phyloP scores from a whole-genome alignment of 192 early-diverging fungal genomes.

The Backusella luteola region DNA sequence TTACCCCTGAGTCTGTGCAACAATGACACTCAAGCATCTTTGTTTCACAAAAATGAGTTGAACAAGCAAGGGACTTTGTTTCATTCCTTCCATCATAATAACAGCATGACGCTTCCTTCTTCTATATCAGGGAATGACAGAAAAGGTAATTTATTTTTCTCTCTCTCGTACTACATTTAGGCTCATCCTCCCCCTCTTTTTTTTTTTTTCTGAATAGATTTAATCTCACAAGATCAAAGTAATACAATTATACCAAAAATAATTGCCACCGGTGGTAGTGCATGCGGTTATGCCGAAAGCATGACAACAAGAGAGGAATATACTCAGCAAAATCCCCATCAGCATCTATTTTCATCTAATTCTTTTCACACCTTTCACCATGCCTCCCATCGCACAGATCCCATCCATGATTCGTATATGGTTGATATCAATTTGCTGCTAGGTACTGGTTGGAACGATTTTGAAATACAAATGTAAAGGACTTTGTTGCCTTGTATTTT shows the following conservation, averaged over 20 bases:
- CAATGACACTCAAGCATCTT: neutral
- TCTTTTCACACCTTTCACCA: slow-evolving; percentile 22
- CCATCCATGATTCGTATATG: slow-evolving; percentile 9
- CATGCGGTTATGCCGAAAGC: neutral
- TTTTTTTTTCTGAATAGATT: neutral
- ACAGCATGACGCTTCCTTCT: neutral
- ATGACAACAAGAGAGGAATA: neutral
- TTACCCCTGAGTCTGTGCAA: neutral
- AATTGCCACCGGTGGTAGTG: neutral
- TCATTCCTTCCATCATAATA: neutral
- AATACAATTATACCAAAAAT: neutral
- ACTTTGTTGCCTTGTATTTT: neutral
- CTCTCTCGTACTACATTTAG: neutral
- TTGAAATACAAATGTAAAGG: slow-evolving; percentile 28
- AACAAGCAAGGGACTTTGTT: slow-evolving; percentile 1
- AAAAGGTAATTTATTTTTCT: neutral
- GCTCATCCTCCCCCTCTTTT: neutral
- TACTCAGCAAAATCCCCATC: slow-evolving; percentile 20
- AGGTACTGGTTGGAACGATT: slow-evolving; percentile 20
- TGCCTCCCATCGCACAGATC: slow-evolving; percentile 9
- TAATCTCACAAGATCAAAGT: neutral
- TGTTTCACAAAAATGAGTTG: slow-evolving; percentile 1
- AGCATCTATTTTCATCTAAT: slow-evolving; percentile 22
- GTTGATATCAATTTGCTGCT: slow-evolving; percentile 11
- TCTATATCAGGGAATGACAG: neutral